Percentiles rank a stretch among this genome's conserved stretches.
Conservation (phyloP, 805 yeast genomes). For the Sugiyamaella marilandica region DNA sequence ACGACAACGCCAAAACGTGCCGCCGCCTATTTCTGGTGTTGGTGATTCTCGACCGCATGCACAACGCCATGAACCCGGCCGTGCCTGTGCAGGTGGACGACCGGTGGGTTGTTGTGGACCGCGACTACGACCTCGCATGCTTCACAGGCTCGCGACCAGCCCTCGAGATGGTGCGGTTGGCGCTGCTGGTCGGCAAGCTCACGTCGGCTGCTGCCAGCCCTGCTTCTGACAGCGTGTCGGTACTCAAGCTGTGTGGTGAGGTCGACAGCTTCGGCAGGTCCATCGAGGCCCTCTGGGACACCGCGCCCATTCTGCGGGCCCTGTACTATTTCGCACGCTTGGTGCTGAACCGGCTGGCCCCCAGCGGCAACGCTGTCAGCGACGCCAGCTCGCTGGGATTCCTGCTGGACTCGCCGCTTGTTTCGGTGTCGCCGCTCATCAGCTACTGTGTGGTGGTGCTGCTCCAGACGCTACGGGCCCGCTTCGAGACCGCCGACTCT, state of each 20-base stretch:
- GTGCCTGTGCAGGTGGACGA: constrained; percentile 27
- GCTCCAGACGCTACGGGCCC: constrained; percentile 9
- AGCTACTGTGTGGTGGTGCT: constrained; percentile 18
- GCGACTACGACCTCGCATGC: constrained; percentile 16
- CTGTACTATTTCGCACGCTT: constrained; percentile 19
- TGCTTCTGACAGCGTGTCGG: not conserved
- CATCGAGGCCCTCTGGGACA: constrained; percentile 23
- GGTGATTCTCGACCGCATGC: constrained; percentile 28
- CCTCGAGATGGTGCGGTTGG: constrained; percentile 19
- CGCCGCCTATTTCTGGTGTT: constrained; percentile 28
- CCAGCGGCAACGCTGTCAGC: constrained; percentile 1
- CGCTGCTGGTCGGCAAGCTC: constrained; percentile 13
- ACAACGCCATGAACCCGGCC: constrained; percentile 20
- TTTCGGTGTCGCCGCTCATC: constrained; percentile 22
- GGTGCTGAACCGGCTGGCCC: constrained; percentile 10
- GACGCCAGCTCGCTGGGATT: constrained; percentile 14
- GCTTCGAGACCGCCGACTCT: not conserved
- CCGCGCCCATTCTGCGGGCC: constrained; percentile 24
- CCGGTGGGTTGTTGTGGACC: constrained; percentile 17
- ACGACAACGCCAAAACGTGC: constrained; percentile 18
- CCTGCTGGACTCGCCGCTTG: constrained; percentile 21
- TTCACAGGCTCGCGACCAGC: constrained; percentile 13
- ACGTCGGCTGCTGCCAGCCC: not conserved
- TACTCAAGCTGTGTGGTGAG: constrained; percentile 1
- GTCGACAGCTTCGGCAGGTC: constrained; percentile 10